These are phyloP conservation scores for Backusella sp. DNA, from an alignment of 192 early-diverging fungal genomes.

Conservation along the genomic window DNA sequence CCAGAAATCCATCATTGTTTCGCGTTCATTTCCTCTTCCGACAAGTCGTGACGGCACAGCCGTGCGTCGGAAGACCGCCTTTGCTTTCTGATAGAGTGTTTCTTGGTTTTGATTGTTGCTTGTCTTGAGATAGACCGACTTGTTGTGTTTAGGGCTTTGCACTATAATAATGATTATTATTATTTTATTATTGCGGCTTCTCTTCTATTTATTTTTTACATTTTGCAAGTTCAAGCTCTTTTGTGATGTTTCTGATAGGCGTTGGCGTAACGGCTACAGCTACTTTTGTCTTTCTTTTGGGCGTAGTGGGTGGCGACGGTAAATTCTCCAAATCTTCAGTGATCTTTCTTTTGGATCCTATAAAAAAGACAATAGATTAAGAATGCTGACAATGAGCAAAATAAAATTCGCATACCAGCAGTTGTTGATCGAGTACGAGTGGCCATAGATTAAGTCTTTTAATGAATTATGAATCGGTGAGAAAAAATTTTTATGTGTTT, in stretches of 20 bases:
- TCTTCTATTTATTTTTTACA: not conserved
- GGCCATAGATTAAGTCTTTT: not conserved
- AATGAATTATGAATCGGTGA: not conserved
- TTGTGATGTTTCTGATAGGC: conserved; percentile 15
- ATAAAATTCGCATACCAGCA: not conserved
- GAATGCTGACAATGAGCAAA: not conserved
- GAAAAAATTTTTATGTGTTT: not conserved
- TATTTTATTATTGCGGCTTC: not conserved
- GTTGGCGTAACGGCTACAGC: not conserved
- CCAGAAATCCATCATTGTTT: conserved; percentile 52
- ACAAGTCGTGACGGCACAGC: conserved; percentile 60
- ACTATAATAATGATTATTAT: not conserved
- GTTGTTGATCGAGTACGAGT: conserved; percentile 8
- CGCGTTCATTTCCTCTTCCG: conserved; percentile 61
- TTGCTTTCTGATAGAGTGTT: conserved; percentile 17
- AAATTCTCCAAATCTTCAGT: conserved; percentile 6
- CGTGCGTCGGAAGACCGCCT: conserved; percentile 55
- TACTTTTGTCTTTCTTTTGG: not conserved
- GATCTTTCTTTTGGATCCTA: conserved; percentile 7
- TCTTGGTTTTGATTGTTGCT: not conserved
- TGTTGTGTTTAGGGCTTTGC: not conserved
- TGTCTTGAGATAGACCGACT: not conserved
- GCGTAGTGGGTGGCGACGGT: conserved; percentile 16
- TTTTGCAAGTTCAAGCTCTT: conserved; percentile 14
- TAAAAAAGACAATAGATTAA: not conserved